A percentile compares a stretch with the other conserved stretches of the same genome.
Conservation (phyloP, 148 eudicot species). For the Vaccinium myrtillus region DNA sequence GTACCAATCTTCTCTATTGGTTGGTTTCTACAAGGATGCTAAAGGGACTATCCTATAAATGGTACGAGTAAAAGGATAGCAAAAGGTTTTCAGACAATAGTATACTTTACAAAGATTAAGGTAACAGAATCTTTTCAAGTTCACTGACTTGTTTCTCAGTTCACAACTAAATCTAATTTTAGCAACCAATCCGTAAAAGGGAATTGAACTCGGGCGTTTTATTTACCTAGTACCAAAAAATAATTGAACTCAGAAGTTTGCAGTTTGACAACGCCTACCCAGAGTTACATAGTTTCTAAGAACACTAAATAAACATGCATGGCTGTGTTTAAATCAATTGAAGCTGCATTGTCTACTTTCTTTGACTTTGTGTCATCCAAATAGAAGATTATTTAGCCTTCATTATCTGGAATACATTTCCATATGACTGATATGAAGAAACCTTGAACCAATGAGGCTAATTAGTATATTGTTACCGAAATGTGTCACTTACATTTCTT, state of each 20-base stretch:
- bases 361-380: background rate
- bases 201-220: background rate
- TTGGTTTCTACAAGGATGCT: background rate
- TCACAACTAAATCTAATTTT: background rate
- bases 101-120: background rate
- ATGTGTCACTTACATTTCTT: slow-evolving; percentile 53
- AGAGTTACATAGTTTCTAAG: background rate
- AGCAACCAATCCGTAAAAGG: background rate
- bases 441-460: background rate
- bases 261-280: background rate
- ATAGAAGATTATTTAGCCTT: background rate
- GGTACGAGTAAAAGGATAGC: background rate
- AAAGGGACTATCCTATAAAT: background rate
- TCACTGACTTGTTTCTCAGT: background rate
- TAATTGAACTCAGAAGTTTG: background rate
- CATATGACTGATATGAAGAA: background rate
- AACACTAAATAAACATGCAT: background rate
- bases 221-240: background rate
- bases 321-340: background rate
- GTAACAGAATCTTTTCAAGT: background rate
- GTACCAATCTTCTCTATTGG: background rate
- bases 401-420: background rate
- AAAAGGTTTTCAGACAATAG: background rate
- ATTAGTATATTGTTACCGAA: background rate
- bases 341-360: background rate